Base-by-base conservation (phyloP, 163 green algal genomes). In the Scenedesmus sp. region DNA sequence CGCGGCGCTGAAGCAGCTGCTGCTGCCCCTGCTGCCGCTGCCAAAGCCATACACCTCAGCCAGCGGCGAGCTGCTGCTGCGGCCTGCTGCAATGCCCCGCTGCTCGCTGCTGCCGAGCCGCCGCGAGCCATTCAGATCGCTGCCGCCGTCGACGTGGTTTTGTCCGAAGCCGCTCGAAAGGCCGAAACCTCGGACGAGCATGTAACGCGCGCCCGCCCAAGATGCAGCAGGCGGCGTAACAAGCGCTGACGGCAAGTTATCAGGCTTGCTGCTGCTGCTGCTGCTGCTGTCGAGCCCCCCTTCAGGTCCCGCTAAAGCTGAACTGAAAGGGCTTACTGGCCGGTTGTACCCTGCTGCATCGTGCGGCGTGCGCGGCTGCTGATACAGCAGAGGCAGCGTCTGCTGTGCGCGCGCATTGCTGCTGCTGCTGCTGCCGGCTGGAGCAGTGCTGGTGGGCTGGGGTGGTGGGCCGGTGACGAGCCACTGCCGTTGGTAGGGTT, bases 401-500 rank as follows among this genome's bases (percentile, higher is more conserved):
- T 54, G 83, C 3, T 2, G 12, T 20, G 34, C 76, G 7, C 76
- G 34, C n/a, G 76, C 76, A 84, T 84, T 59, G 67, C 15, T 77
- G 76, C 34, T 84, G 76, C 34, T 59, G 76, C 46, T 57, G n/a
- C 76, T 46, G 26, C 26, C 76, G 57, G 70, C 70, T 79, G 23
- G 70, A 2, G 70, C 23, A 15, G 70, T 79, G 23, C 5, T 46
- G 70, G 52, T 8, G 3, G 70, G 70, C 23, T 79, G 70, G 46
- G 70, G 70, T 66, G 57, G 34, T 4, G 87, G 87, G 26, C 76
- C 70, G 20, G 57, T 91, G 74, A 91, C 16, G 8, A 91, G 76
- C 87, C 87, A 91, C 76, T 91, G 87, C 16, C 87, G 87, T 76
- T 91, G 87, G n/a, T 87, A 34, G 2, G 54, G 15, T 59, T 86